Conservation (phyloP, 768 basidiomycete genomes). For the Calocybe indica region DNA sequence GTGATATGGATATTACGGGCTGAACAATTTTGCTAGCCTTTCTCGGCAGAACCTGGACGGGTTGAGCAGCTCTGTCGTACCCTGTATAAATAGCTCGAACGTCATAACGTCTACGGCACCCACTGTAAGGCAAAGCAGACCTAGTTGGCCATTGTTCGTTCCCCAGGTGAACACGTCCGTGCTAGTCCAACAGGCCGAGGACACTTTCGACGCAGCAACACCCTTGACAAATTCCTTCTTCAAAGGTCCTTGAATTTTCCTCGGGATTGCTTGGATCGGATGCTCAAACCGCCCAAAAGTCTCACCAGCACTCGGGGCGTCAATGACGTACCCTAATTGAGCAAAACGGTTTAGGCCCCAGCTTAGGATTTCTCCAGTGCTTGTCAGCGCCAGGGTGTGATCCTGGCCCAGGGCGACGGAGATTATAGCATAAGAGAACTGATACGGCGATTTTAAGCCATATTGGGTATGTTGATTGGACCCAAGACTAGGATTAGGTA, state of each 20-base stretch:
- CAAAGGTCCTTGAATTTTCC: conserved; percentile 67
- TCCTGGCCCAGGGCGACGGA: conserved; percentile 88
- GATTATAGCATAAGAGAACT: conserved; percentile 49
- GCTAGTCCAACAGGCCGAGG: conserved; percentile 86
- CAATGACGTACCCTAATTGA: conserved; percentile 84
- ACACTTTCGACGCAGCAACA: conserved; percentile 79
- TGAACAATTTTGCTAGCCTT: conserved; percentile 74
- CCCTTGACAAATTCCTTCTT: conserved; percentile 77
- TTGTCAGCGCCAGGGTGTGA: conserved; percentile 85
- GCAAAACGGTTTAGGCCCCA: conserved; percentile 90
- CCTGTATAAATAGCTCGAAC: conserved; percentile 32
- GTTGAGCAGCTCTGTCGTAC: conserved; percentile 70
- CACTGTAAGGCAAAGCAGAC: conserved; percentile 28
- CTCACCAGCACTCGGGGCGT: conserved; percentile 31
- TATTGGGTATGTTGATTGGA: conserved; percentile 76
- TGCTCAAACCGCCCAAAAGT: conserved; percentile 51
- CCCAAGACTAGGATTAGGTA: conserved; percentile 48
- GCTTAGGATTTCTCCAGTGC: conserved; percentile 74
- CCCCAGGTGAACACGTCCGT: conserved; percentile 84
- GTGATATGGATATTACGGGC: conserved; percentile 64
- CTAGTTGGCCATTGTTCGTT: conserved; percentile 88
- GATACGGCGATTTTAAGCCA: conserved; percentile 52
- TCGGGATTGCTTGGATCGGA: conserved; percentile 69
- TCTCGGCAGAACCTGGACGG: conserved; percentile 71
- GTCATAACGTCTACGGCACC: background rate